Conservation (phyloP, 2,329 filamentous ascomycete genomes). For the Ascochyta viciae-villosae region DNA sequence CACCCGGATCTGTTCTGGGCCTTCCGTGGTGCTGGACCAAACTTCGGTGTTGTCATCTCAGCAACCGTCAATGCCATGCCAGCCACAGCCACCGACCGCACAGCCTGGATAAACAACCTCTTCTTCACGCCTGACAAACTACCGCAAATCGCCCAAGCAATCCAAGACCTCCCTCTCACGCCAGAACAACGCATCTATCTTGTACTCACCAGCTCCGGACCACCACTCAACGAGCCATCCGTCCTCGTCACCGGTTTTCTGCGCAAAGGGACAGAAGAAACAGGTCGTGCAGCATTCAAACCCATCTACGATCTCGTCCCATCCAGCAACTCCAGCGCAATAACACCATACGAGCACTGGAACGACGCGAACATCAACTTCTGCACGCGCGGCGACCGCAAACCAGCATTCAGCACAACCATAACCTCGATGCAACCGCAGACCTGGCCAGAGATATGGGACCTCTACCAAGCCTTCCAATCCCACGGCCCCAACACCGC, state of each 20-base stretch:
- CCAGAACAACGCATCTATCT: conserved; percentile 49
- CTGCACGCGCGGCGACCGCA: conserved; percentile 49
- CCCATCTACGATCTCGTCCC: conserved; percentile 46
- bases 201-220: conserved; percentile 39
- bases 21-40: conserved; percentile 46
- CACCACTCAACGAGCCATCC: conserved; percentile 27
- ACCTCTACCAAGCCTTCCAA: conserved; percentile 49
- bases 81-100: conserved; percentile 27
- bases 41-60: conserved; percentile 45
- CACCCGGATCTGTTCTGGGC: conserved; percentile 48
- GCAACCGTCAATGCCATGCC: conserved; percentile 50
- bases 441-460: conserved; percentile 52
- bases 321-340: conserved; percentile 22
- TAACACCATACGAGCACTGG: conserved; percentile 49
- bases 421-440: conserved; percentile 45
- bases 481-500: conserved; percentile 41
- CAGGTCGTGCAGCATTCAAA: conserved; percentile 44
- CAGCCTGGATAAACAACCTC: conserved; percentile 36
- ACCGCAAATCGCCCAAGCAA: conserved; percentile 43
- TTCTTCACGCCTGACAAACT: conserved; percentile 39
- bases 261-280: conserved; percentile 42
- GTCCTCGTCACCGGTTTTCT: conserved; percentile 45
- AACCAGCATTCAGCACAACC: conserved; percentile 49
- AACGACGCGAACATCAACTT: conserved; percentile 50
- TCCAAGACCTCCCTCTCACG: conserved; percentile 47